phyloP scores from a whole-genome alignment of 352 stramenopile genomes.

The Globisporangium lucens region DNA sequence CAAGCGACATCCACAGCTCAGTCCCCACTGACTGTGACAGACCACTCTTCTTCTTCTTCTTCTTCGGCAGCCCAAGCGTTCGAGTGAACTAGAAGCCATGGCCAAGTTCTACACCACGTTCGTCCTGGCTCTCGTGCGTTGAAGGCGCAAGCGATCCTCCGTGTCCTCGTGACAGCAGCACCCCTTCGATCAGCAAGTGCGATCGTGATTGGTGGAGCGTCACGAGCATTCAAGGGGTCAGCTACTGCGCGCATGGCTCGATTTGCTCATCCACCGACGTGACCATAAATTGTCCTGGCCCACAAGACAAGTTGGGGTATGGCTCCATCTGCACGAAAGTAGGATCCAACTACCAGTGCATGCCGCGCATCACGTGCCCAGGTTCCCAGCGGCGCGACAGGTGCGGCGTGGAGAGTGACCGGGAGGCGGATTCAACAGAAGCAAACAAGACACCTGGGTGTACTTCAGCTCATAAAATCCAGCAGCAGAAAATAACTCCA shows the following conservation, averaged over 20 bases:
- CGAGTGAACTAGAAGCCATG: conserved; percentile 3
- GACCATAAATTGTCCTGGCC: not conserved
- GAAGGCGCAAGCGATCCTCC: not conserved
- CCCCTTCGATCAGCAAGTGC: conserved; percentile 4
- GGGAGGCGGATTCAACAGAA: not conserved
- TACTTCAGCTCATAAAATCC: not conserved
- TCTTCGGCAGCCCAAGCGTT: not conserved
- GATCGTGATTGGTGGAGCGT: not conserved
- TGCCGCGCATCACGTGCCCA: not conserved
- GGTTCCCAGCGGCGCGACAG: not conserved
- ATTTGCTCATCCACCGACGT: not conserved
- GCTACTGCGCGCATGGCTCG: not conserved
- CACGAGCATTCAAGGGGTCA: not conserved
- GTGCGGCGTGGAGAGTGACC: not conserved
- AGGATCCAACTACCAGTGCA: not conserved
- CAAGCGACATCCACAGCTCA: conserved; percentile 9
- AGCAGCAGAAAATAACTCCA: not conserved
- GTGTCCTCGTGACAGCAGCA: not conserved
- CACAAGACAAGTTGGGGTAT: conserved; percentile 6
- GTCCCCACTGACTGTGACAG: not conserved
- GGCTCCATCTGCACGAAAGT: not conserved
- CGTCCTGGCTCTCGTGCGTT: not conserved
- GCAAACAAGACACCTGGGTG: not conserved
- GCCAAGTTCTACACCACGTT: not conserved
- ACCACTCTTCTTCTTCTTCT: not conserved